A percentile compares a stretch with the other conserved stretches of the same genome.
These are phyloP conservation scores for Tetracladium setigerum DNA, from an alignment of 495 filamentous ascomycete species.

Conservation along the genomic window DNA sequence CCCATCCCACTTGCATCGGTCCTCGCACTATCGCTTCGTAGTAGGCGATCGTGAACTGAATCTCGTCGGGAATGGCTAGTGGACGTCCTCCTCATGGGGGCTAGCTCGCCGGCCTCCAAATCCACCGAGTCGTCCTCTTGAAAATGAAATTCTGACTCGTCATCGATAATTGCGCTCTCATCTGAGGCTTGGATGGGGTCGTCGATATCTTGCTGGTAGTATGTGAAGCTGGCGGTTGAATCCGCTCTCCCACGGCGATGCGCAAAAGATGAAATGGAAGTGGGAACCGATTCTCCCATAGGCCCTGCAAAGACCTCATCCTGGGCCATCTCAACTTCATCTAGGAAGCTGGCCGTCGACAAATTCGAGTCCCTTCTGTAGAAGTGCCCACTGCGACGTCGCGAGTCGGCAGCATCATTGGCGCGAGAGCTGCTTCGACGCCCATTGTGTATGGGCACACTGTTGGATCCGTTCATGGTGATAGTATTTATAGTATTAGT, in stretches of 20 bases:
- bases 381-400: constrained; percentile 8
- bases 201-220: constrained; percentile 64
- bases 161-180: constrained; percentile 20
- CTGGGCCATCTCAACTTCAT: constrained; percentile 98
- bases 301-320: constrained; percentile 95
- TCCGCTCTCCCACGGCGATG: constrained; percentile 72
- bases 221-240: constrained; percentile 84
- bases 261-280: constrained; percentile 79
- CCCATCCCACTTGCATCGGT: constrained; percentile 54
- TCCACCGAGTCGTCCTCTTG: constrained; percentile 26
- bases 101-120: constrained; percentile 31
- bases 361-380: constrained; percentile 60
- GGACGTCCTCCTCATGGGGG: constrained; percentile 43
- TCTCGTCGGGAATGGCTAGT: constrained; percentile 34
- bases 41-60: constrained; percentile 66
- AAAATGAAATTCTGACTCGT: constrained; percentile 16
- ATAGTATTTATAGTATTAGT: neutral
- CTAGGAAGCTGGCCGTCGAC: constrained; percentile 78
- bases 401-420: constrained; percentile 5
- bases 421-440: constrained; percentile 19
- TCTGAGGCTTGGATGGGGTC: constrained; percentile 12
- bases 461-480: constrained; percentile 13
- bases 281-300: constrained; percentile 89
- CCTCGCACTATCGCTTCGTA: constrained; percentile 50
- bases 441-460: constrained; percentile 10